Percentiles rank a stretch among this genome's conserved stretches.
phyloP scores from a whole-genome alignment of 768 basidiomycete species.

The Podaxis pistillaris region DNA sequence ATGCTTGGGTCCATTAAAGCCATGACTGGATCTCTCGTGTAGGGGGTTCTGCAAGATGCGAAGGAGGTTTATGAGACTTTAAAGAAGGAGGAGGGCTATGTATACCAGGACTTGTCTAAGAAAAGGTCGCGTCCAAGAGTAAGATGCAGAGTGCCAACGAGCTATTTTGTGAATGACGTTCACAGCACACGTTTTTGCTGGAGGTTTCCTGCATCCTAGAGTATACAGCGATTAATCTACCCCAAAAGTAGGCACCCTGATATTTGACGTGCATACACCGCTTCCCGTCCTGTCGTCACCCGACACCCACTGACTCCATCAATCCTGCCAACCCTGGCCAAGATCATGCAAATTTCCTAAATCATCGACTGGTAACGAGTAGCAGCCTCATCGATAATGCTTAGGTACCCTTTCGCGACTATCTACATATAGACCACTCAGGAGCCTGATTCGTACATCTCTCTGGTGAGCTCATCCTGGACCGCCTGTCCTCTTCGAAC shows the following conservation, averaged over 20 bases:
- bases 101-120: no score
- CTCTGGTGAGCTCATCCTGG: no score
- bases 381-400: not conserved
- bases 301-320: slow-evolving; percentile 2
- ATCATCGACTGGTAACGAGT: not conserved
- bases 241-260: slow-evolving; percentile 1
- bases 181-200: slow-evolving; percentile 2
- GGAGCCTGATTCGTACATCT: no score
- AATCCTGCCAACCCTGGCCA: not conserved
- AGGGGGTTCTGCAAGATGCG: no score
- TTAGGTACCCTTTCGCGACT: no score
- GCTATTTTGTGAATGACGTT: not conserved
- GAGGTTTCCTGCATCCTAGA: not conserved
- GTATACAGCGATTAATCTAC: not conserved
- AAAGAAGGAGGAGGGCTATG: no score
- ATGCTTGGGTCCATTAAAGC: no score
- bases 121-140: no score
- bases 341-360: not conserved
- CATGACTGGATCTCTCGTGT: no score
- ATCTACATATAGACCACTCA: no score
- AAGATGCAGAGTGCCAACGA: not conserved
- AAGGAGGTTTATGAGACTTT: no score
- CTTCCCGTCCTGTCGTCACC: not conserved
- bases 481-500: no score
- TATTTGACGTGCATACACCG: not conserved